These are phyloP conservation scores for Clarireedia monteithiana DNA, from an alignment of 2,329 filamentous ascomycete species.

Conservation along the genomic window DNA sequence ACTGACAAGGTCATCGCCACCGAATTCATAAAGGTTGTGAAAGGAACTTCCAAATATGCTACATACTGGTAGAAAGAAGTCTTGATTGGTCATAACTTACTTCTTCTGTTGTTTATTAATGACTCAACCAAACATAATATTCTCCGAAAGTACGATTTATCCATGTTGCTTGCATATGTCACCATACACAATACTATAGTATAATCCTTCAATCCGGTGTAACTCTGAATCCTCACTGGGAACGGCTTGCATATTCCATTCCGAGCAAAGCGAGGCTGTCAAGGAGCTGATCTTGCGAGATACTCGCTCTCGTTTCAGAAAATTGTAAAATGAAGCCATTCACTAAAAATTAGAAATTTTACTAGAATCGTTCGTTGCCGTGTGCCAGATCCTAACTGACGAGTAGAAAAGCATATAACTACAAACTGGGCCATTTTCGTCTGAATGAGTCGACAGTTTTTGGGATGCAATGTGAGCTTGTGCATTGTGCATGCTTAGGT, in stretches of 20 bases:
- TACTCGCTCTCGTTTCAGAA: too few species aligned
- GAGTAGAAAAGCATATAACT: too few species aligned
- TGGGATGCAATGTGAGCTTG: too few species aligned
- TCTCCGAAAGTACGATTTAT: too few species aligned
- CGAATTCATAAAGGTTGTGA: conserved; percentile 47
- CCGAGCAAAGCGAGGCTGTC: background rate
- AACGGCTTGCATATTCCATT: background rate
- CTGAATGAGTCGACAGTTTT: too few species aligned
- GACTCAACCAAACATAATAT: too few species aligned
- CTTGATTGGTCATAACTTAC: background rate
- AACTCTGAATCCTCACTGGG: background rate
- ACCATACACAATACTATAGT: background rate
- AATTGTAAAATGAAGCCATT: too few species aligned
- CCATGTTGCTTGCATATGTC: background rate
- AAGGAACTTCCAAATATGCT: conserved; percentile 34
- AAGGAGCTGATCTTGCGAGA: background rate
- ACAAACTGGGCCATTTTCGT: too few species aligned
- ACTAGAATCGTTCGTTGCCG: too few species aligned
- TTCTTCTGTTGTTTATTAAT: background rate
- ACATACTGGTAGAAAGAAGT: conserved; percentile 25
- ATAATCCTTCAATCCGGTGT: background rate
- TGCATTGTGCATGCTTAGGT: too few species aligned
- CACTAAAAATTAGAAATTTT: too few species aligned
- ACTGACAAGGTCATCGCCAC: conserved; percentile 49
- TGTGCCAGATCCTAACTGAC: too few species aligned